phyloP scores from a whole-genome alignment of 345 rosid genomes.

The Populus ilicifolia region DNA sequence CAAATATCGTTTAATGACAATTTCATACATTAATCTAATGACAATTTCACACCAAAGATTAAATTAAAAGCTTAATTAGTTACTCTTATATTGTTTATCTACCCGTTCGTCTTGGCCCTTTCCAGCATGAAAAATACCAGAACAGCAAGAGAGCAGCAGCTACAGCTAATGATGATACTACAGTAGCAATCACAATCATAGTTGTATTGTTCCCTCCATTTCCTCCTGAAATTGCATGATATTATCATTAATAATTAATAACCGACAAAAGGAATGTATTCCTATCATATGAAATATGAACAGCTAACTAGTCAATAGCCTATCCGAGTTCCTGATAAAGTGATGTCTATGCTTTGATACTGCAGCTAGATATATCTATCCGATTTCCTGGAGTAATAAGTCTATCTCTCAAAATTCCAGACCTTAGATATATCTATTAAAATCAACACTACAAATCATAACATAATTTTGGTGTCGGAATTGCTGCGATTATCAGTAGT shows the following conservation, averaged over 20 bases:
- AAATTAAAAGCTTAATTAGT: too few relatives aligned
- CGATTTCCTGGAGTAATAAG: too few relatives aligned
- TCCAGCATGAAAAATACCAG: constrained; percentile 26
- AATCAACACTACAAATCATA: too few relatives aligned
- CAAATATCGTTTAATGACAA: background rate
- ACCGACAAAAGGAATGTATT: background rate
- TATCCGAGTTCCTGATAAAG: too few relatives aligned
- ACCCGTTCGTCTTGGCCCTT: constrained; percentile 29
- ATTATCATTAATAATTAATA: background rate
- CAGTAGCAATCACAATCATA: constrained; percentile 19
- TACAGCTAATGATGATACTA: constrained; percentile 9
- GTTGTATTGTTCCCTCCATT: constrained; percentile 19
- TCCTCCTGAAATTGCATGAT: constrained; percentile 2
- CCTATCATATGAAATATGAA: background rate
- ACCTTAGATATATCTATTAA: too few relatives aligned
- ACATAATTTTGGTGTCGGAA: too few relatives aligned
- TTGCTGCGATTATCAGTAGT: too few relatives aligned
- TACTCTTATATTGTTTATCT: too few relatives aligned
- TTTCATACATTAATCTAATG: too few relatives aligned
- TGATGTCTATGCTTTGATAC: too few relatives aligned
- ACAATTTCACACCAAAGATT: background rate
- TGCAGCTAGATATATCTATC: too few relatives aligned
- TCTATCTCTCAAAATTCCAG: too few relatives aligned
- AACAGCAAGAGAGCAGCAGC: constrained; percentile 24
- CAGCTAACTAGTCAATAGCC: background rate